Base-by-base conservation (phyloP, 495 filamentous ascomycete species). In the Daldinia vernicosa region DNA sequence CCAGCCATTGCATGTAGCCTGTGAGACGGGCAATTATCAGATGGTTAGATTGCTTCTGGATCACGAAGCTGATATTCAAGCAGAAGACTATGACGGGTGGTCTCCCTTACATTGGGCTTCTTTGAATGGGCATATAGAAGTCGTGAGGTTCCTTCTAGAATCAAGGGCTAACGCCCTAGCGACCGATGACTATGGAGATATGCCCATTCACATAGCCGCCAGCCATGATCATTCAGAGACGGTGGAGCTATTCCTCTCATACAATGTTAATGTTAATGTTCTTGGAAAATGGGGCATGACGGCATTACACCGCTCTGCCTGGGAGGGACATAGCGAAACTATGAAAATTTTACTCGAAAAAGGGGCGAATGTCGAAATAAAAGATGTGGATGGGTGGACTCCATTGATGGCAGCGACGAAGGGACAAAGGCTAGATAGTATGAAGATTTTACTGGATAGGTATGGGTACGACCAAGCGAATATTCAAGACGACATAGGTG, bases 361-460 rank as follows among this genome's bases (percentile, higher is more conserved):
- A 45, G 17, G 27, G 4, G 62, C 62, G 2, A 9, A 50, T 11
- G 26, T 56, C 6, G 39, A 51, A 6, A 3, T 45, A 17, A 37
- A 50, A 47, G 37, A 57, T 12, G 3, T 5, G 4, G 27, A 57
- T 26, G 62, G 62, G 37, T 50, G 39, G 9, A 65, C 62, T 56
- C 62, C 62, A 50, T 37, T 65, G 11, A 65, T 65, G 62, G 39
- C 37, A 37, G 62, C 62, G 19, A 57, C 26, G 17, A 50, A 3
- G 28, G 1, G 11, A 11, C 0, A 12, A 3, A 2, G 11, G 9
- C 9, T 33, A 33, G 2, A 0, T 11, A 12, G 32, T 9, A 33
- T 33, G 32, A 11, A 3, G 1, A 32, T 9, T 3, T 32, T 32
- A 32, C 8, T 32, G 7, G 30, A 8, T 0, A 1, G 2, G 30